Conservation (phyloP, 2,329 filamentous ascomycete species). For the Epicoccum sorghinum region DNA sequence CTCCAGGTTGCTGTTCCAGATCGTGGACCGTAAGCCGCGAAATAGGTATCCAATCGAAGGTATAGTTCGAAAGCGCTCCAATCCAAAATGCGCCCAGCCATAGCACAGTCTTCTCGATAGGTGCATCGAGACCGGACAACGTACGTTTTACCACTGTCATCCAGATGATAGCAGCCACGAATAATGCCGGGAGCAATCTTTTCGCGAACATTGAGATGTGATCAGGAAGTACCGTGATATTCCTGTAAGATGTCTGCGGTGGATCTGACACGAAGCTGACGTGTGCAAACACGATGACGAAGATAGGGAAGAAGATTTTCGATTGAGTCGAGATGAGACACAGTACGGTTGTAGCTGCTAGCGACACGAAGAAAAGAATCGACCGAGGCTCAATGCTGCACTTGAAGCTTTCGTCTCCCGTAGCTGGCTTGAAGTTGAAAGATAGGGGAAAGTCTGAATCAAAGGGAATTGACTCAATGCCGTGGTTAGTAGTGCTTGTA, state of each 20-base stretch:
- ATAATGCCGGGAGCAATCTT: slow-evolving; percentile 83
- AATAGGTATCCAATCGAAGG: slow-evolving; percentile 91
- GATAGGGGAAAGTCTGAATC: slow-evolving; percentile 87
- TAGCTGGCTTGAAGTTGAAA: slow-evolving; percentile 67
- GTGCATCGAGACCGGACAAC: slow-evolving; percentile 74
- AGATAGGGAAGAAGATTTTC: slow-evolving; percentile 79
- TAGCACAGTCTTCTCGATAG: slow-evolving; percentile 84
- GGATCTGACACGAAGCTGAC: slow-evolving; percentile 88
- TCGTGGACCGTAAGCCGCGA: slow-evolving; percentile 87
- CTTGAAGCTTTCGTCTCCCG: slow-evolving; percentile 65
- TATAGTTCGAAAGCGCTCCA: slow-evolving; percentile 90
- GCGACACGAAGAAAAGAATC: slow-evolving; percentile 77
- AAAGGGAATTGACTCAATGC: slow-evolving; percentile 78
- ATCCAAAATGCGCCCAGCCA: slow-evolving; percentile 92
- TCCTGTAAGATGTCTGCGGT: slow-evolving; percentile 65
- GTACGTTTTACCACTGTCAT: slow-evolving; percentile 78
- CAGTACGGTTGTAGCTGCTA: slow-evolving; percentile 73
- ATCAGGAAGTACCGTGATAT: slow-evolving; percentile 56
- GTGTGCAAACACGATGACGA: slow-evolving; percentile 83
- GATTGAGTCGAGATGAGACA: slow-evolving; percentile 81
- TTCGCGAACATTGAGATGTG: slow-evolving; percentile 66
- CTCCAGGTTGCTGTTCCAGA: slow-evolving; percentile 85
- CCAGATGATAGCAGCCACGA: slow-evolving; percentile 84
- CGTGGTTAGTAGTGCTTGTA: slow-evolving; percentile 66
- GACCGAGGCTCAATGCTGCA: slow-evolving; percentile 75